Percentiles rank a stretch among this genome's conserved stretches.
phyloP scores from a whole-genome alignment of 495 filamentous ascomycete genomes.

The Tuber umbilicatum region DNA sequence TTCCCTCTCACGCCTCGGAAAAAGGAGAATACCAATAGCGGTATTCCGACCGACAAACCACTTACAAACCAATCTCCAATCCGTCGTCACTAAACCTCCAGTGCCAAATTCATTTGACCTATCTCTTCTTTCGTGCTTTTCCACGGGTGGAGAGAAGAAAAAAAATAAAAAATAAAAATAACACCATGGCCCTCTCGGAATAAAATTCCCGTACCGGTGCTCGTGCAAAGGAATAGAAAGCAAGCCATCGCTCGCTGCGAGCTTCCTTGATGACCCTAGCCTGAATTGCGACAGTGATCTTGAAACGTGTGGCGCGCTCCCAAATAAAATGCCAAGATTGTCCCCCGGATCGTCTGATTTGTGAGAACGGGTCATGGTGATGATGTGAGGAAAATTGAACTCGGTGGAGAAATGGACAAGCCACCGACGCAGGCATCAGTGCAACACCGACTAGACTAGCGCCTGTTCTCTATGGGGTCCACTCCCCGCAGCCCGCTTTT shows the following conservation, averaged over 20 bases:
- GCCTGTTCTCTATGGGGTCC: not conserved
- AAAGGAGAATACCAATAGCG: not conserved
- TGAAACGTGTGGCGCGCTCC: slow-evolving; percentile 36
- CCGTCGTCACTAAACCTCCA: not conserved
- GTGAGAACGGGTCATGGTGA: not conserved
- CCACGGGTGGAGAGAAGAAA: not conserved
- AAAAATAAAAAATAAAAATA: not conserved
- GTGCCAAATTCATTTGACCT: not conserved
- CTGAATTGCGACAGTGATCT: slow-evolving; percentile 35
- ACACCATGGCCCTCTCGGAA: not conserved
- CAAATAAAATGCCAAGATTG: slow-evolving; percentile 22
- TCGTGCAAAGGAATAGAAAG: slow-evolving; percentile 7
- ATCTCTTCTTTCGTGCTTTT: not conserved
- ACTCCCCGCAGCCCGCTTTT: slow-evolving; percentile 2
- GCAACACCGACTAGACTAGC: not conserved
- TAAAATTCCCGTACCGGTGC: not conserved
- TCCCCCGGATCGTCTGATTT: not conserved
- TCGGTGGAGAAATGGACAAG: not conserved
- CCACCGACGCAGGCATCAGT: not conserved
- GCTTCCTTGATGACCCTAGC: slow-evolving; percentile 25
- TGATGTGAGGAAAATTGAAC: not conserved
- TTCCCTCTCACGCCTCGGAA: not conserved
- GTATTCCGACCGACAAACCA: slow-evolving; percentile 5
- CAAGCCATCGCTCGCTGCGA: slow-evolving; percentile 26
- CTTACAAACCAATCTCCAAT: not conserved